A percentile compares a stretch with the other conserved stretches of the same genome.
These are phyloP conservation scores for Ceratocystis alfenasii DNA, from an alignment of 2,329 filamentous ascomycete genomes.

Conservation along the genomic window DNA sequence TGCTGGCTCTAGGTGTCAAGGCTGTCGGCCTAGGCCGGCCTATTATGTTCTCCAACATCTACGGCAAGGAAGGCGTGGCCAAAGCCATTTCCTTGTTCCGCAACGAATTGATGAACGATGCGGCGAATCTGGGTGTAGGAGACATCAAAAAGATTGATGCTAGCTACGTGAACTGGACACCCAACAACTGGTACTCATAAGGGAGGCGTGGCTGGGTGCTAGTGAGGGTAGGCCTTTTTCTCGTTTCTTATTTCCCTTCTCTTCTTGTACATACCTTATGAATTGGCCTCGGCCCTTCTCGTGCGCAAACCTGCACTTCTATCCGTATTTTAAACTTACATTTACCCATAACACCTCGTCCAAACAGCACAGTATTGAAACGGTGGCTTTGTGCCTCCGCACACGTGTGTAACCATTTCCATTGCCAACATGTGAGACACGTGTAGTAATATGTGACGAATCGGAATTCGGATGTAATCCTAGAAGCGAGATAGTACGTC, in stretches of 20 bases:
- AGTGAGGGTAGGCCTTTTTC: neutral
- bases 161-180: conserved; percentile 27
- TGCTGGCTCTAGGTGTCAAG: conserved; percentile 35
- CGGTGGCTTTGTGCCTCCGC: neutral
- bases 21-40: conserved; percentile 39
- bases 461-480: neutral
- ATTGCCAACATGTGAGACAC: neutral
- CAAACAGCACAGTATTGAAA: neutral
- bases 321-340: neutral
- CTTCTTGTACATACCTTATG: conserved; percentile 2
- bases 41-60: conserved; percentile 34
- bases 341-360: neutral
- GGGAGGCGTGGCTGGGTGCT: neutral
- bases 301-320: neutral
- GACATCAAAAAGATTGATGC: conserved; percentile 30
- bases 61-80: conserved; percentile 38
- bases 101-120: conserved; percentile 37
- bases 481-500: neutral
- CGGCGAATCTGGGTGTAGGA: conserved; percentile 34
- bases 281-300: too few relatives aligned
- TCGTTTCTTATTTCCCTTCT: neutral
- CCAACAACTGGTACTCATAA: conserved; percentile 26
- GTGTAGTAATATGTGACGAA: neutral
- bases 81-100: conserved; percentile 37
- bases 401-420: neutral